phyloP scores from a whole-genome alignment of 164 flowering plant genomes.

The Chimonanthus salicifolius region DNA sequence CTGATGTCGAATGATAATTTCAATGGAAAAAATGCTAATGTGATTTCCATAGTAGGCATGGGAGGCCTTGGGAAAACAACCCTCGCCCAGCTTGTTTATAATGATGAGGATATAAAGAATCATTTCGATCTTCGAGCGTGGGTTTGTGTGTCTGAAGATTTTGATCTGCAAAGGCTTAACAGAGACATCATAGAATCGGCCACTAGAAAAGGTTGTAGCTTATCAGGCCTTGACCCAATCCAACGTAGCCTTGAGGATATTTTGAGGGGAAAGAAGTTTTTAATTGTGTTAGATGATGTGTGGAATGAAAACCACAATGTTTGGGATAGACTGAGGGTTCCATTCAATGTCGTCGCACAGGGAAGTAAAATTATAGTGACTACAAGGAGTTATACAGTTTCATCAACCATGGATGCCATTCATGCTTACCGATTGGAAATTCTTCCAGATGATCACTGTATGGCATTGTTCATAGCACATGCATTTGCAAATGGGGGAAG shows the following conservation, averaged over 20 bases:
- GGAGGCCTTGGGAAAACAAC: slow-evolving; percentile 2
- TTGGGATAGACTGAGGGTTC: background rate
- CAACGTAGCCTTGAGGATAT: background rate
- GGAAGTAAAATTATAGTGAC: slow-evolving; percentile 14
- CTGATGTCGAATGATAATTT: background rate
- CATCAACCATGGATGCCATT: background rate
- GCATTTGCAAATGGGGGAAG: background rate
- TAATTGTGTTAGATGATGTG: slow-evolving; percentile 11
- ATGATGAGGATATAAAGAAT: background rate
- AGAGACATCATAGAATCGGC: background rate
- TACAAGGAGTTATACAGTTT: slow-evolving; percentile 2
- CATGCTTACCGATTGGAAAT: background rate
- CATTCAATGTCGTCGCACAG: background rate
- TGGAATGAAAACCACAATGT: background rate
- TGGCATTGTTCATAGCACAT: slow-evolving; percentile 2
- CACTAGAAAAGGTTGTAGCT: background rate
- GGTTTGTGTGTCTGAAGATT: slow-evolving; percentile 1
- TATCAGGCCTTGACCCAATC: background rate
- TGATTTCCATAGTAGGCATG: slow-evolving; percentile 1
- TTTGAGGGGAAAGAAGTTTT: background rate
- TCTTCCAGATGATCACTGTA: slow-evolving; percentile 10
- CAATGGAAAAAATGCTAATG: background rate
- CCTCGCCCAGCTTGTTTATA: background rate
- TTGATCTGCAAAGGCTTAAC: background rate
- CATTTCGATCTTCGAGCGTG: background rate